Conservation (phyloP, 768 basidiomycete genomes). For the Wakefieldia striispora region DNA sequence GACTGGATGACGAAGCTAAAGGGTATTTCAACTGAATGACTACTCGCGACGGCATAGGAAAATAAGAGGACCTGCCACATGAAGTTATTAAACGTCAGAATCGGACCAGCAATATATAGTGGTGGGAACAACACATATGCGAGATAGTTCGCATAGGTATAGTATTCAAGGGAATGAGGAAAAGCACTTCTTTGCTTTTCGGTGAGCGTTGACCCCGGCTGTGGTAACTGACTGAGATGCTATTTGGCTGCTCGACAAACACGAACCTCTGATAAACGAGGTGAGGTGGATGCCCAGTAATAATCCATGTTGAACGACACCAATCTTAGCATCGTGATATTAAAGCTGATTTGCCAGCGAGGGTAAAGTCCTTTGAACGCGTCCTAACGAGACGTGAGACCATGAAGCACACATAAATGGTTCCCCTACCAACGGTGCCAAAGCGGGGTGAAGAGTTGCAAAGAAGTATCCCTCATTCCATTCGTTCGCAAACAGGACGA, state of each 20-base stretch:
- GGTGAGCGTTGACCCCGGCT: constrained; percentile 35
- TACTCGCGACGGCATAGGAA: neutral
- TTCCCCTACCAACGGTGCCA: constrained; percentile 60
- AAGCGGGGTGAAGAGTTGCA: constrained; percentile 47
- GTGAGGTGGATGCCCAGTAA: constrained; percentile 68
- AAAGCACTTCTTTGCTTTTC: constrained; percentile 61
- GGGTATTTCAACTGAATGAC: neutral
- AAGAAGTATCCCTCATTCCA: constrained; percentile 71
- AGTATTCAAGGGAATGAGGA: constrained; percentile 55
- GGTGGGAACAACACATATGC: constrained; percentile 91
- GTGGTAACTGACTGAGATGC: constrained; percentile 4
- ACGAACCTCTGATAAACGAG: constrained; percentile 44
- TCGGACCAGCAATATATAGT: constrained; percentile 93
- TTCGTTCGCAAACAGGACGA: constrained; percentile 76
- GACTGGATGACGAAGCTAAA: constrained; percentile 61
- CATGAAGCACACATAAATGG: neutral
- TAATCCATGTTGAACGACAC: constrained; percentile 94
- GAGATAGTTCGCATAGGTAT: constrained; percentile 71
- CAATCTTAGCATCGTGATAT: constrained; percentile 92
- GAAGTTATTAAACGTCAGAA: constrained; percentile 95
- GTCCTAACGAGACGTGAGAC: constrained; percentile 46
- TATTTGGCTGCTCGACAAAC: neutral
- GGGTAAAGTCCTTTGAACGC: constrained; percentile 72
- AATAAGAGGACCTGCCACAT: constrained; percentile 73
- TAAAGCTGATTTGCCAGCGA: constrained; percentile 92